A percentile compares a stretch with the other conserved stretches of the same genome.
Conservation (phyloP, 306 rosid genomes). For the Ammopiptanthus mongolicus region DNA sequence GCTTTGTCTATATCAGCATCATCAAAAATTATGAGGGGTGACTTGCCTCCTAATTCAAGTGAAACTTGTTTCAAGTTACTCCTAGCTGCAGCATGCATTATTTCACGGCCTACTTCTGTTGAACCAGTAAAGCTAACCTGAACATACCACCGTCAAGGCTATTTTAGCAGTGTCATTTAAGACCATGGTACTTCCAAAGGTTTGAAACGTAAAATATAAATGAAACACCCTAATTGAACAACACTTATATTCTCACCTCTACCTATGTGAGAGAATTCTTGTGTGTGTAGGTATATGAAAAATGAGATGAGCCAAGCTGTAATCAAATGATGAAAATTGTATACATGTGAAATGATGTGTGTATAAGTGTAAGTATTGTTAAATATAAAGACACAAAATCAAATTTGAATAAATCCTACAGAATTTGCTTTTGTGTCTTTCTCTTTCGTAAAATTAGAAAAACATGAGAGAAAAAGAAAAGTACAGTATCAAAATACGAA, state of each 20-base stretch:
- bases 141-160: background rate
- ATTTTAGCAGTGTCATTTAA: background rate
- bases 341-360: no score
- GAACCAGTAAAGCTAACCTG: constrained; percentile 88
- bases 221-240: background rate
- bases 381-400: no score
- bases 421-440: no score
- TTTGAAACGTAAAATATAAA: background rate
- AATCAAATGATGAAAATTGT: no score
- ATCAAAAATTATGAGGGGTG: constrained; percentile 75
- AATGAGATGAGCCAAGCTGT: no score
- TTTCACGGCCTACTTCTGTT: constrained; percentile 53
- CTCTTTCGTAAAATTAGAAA: no score
- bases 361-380: no score
- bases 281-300: background rate
- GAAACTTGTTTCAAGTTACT: constrained; percentile 72
- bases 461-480: no score
- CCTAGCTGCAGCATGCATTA: constrained; percentile 72
- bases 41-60: constrained; percentile 85
- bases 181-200: background rate
- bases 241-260: background rate
- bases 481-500: no score
- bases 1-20: constrained; percentile 75
- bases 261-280: background rate
- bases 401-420: no score